Percentiles rank a stretch among this genome's conserved stretches.
Evolutionary conservation across 768 basidiomycete genomes (phyloP).

Genomic region (Lactifluus pinguis): DNA sequence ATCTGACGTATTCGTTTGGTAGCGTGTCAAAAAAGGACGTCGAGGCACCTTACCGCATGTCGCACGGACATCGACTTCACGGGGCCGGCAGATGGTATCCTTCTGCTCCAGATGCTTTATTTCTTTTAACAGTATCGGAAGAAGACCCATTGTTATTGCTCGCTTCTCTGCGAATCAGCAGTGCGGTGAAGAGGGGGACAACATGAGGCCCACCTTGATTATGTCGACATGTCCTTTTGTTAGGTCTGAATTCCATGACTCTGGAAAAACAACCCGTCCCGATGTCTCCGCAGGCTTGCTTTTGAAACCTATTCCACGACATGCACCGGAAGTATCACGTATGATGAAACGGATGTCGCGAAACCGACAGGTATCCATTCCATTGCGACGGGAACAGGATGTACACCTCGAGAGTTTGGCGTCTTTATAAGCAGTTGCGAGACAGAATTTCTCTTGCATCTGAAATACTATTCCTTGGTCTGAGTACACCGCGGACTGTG

Average conservation of each 20-base stretch:
- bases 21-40: conserved; percentile 4
- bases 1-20: conserved; percentile 40
- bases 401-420: conserved; percentile 64
- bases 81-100: conserved; percentile 57
- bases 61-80: conserved; percentile 76
- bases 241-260: conserved; percentile 4
- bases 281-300: conserved; percentile 3
- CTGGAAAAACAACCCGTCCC: conserved; percentile 5
- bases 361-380: conserved; percentile 78
- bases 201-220: conserved; percentile 38
- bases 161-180: conserved; percentile 31
- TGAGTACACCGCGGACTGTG: background rate
- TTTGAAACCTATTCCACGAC: conserved; percentile 54
- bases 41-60: conserved; percentile 58
- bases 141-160: conserved; percentile 55
- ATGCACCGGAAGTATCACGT: conserved; percentile 45
- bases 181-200: conserved; percentile 5
- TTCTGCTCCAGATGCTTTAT: conserved; percentile 43
- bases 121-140: conserved; percentile 61
- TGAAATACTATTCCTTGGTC: background rate
- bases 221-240: conserved; percentile 46
- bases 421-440: conserved; percentile 14
- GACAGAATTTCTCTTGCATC: conserved; percentile 17
- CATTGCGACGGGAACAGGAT: conserved; percentile 77
- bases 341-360: conserved; percentile 71